These are phyloP conservation scores for Cenchrus fungigraminus DNA, from an alignment of 176 grass and related monocot species.

Conservation along the genomic window DNA sequence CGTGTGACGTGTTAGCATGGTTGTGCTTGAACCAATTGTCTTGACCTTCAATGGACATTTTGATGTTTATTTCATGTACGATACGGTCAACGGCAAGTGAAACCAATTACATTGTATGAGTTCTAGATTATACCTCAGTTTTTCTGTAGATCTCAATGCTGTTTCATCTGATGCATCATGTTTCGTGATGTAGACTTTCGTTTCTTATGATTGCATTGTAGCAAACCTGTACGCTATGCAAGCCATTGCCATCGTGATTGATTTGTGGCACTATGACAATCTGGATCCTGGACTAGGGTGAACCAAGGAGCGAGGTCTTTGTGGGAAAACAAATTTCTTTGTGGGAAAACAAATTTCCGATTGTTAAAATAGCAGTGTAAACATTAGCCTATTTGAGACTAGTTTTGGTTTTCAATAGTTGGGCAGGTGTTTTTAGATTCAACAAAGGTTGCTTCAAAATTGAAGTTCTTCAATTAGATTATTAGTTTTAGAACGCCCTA, in stretches of 20 bases:
- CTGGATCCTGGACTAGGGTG: not conserved
- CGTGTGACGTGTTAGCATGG: conserved; percentile 38
- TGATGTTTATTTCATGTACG: conserved; percentile 41
- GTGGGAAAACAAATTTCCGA: no score
- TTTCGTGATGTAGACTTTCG: conserved; percentile 21
- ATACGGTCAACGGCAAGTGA: conserved; percentile 46
- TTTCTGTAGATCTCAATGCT: conserved; percentile 37
- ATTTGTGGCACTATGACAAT: not conserved
- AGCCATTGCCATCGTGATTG: not conserved
- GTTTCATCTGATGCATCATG: conserved; percentile 15
- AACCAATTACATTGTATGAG: conserved; percentile 33
- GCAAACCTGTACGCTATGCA: not conserved
- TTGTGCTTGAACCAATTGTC: conserved; percentile 37
- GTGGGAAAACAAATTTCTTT: no score
- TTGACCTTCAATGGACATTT: conserved; percentile 48
- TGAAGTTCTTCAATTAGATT: no score
- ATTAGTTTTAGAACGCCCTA: no score
- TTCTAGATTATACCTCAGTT: conserved; percentile 35
- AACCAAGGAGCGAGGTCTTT: no score
- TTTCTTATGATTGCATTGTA: conserved; percentile 23
- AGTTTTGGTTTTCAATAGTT: no score
- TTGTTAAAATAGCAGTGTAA: no score
- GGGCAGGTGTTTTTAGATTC: no score
- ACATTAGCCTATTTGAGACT: no score
- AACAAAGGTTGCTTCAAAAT: no score